Percentiles rank a stretch among this genome's conserved stretches.
Conservation (phyloP, 2,329 filamentous ascomycete species). For the Parastagonospora nodorum region DNA sequence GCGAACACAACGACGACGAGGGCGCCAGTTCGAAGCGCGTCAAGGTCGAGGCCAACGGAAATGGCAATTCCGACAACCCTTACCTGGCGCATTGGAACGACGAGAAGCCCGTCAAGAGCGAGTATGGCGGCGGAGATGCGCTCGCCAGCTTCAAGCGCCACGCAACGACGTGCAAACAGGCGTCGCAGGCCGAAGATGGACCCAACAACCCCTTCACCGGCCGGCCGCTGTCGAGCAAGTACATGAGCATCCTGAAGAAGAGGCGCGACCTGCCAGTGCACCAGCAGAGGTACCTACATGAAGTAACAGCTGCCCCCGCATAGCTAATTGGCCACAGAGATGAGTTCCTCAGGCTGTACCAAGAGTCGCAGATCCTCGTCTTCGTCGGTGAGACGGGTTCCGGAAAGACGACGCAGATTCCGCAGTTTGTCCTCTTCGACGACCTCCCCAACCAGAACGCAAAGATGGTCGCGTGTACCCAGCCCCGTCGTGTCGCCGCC, state of each 20-base stretch:
- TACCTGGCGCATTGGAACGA: constrained; percentile 91
- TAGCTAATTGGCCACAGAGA: constrained; percentile 57
- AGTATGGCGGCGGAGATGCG: constrained; percentile 37
- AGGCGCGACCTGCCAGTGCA: constrained; percentile 88
- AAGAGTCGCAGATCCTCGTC: constrained; percentile 92
- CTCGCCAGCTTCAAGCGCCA: constrained; percentile 75
- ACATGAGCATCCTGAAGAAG: constrained; percentile 86
- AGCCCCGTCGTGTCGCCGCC: constrained; percentile 94
- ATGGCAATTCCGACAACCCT: constrained; percentile 66
- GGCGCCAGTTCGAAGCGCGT: constrained; percentile 60
- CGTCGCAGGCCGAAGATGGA: constrained; percentile 75
- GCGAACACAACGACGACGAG: constrained; percentile 55
- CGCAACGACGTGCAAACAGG: constrained; percentile 77
- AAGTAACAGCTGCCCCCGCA: no score
- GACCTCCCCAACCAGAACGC: constrained; percentile 84
- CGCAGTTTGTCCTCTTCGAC: constrained; percentile 97
- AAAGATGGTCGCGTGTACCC: constrained; percentile 96
- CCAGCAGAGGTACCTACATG: constrained; percentile 71
- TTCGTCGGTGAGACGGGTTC: constrained; percentile 99
- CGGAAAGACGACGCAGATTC: constrained; percentile 98
- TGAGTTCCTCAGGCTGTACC: constrained; percentile 93
- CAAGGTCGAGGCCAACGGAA: constrained; percentile 39
- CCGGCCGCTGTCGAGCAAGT: constrained; percentile 75
- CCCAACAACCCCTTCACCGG: constrained; percentile 86
- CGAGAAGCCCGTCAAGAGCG: constrained; percentile 46